Evolutionary conservation across 441 rosid species (phyloP), one percentile per base, ranked within the genome.

Genomic region (Euphorbia schlechtendalii): DNA sequence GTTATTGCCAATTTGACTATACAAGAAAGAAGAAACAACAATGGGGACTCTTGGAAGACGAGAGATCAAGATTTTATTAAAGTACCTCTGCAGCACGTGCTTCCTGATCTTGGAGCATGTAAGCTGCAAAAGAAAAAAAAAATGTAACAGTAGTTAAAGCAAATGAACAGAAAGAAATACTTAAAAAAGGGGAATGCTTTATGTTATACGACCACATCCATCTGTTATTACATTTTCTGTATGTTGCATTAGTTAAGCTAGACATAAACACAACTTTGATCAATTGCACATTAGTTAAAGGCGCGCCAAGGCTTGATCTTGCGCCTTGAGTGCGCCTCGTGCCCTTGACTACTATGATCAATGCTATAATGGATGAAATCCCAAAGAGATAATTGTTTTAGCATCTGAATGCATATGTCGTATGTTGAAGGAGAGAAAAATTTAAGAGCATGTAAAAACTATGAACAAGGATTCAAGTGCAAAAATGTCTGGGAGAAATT

Each of bases 41-140:
- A 64, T 0, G 20, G 64, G 8, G 2, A 61, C 20, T 55, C 58
- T 67, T 30, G 59, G 27, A 25, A 49, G 0, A 64, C 43, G 43
- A 12, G 32, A 43, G 63, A 66, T 49, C 2, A 45, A 41, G 69
- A 12, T 30, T 18, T 51, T 48, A 67, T 64, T 38, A 48, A 20
- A 61, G 46, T 83, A 93, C 97, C 98, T 90, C 95, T 64, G 90
- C 95, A 74, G 98, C 97, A 74, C 76, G 83, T 51, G 73, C 97
- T 66, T 93, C 95, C 68, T 85, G 96, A 54, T 93, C 97, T 77
- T 85, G 97, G 69, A 93, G 81, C 92, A 82, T 83, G 74, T 73
- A 88, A 69, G 81, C 97, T 93, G 65, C 72, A 71, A 64, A 49
- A 69, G 67, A n/a, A n/a, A n/a, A n/a, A n/a, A 67, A 56, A 10